phyloP scores from a whole-genome alignment of 306 rosid genomes.

The Fragaria nilgerrensis region DNA sequence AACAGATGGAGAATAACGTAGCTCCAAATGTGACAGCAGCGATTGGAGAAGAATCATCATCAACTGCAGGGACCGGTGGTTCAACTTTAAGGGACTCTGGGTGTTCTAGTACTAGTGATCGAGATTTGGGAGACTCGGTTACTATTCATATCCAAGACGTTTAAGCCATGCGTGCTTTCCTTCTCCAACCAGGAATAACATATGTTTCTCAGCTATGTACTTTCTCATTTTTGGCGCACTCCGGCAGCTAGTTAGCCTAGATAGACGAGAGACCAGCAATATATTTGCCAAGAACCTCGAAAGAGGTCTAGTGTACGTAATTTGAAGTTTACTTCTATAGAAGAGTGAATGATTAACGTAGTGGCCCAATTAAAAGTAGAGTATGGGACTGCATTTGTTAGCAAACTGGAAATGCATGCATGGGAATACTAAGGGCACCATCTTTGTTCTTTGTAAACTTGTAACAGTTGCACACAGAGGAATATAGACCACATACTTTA shows the following conservation, averaged over 20 bases:
- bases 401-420: background rate
- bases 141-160: constrained; percentile 22
- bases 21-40: background rate
- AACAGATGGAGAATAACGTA: background rate
- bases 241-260: background rate
- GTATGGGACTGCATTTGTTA: too few relatives aligned
- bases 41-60: constrained; percentile 19
- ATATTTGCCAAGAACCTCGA: background rate
- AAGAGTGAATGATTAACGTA: background rate
- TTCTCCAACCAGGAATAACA: background rate
- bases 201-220: background rate
- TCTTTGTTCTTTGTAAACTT: too few relatives aligned
- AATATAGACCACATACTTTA: too few relatives aligned
- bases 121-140: constrained; percentile 25
- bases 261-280: background rate
- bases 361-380: too few relatives aligned
- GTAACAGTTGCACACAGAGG: background rate
- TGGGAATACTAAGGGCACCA: background rate
- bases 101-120: background rate
- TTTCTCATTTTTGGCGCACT: background rate
- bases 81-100: constrained; percentile 14
- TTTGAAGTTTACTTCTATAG: background rate
- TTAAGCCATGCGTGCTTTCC: background rate
- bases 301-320: background rate
- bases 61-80: background rate